Conservation (phyloP, 305 asterid species). For the Fraxinus dipetala region DNA sequence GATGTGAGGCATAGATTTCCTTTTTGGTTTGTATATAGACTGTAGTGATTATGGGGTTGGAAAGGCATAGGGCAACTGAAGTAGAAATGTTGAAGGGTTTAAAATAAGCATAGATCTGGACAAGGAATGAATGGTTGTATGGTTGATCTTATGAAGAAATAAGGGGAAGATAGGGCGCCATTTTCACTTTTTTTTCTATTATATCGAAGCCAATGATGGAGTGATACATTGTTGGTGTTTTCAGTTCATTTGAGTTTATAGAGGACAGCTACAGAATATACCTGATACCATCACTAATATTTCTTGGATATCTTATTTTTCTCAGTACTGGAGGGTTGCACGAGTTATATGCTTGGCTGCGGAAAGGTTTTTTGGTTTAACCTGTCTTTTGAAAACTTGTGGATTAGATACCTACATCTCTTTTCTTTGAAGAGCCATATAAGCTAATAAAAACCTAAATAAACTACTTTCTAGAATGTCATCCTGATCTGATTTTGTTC, state of each 20-base stretch:
- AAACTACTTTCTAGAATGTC: background rate
- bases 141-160: background rate
- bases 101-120: background rate
- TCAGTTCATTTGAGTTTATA: background rate
- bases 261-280: background rate
- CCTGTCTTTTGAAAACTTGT: background rate
- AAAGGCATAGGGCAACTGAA: background rate
- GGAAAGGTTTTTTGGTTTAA: background rate
- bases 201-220: background rate
- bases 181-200: background rate
- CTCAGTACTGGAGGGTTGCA: background rate
- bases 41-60: background rate
- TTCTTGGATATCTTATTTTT: background rate
- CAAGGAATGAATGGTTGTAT: background rate
- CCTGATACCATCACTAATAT: background rate
- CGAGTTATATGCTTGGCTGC: background rate
- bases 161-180: background rate
- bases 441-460: background rate
- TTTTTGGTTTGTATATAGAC: background rate
- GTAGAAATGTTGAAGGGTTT: background rate
- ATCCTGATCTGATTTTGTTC: background rate
- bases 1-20: background rate
- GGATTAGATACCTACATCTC: background rate
- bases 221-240: background rate
- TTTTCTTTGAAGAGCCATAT: background rate